Evolutionary conservation across 805 yeast species (phyloP).

Genomic region (Grigorovia jiainica): DNA sequence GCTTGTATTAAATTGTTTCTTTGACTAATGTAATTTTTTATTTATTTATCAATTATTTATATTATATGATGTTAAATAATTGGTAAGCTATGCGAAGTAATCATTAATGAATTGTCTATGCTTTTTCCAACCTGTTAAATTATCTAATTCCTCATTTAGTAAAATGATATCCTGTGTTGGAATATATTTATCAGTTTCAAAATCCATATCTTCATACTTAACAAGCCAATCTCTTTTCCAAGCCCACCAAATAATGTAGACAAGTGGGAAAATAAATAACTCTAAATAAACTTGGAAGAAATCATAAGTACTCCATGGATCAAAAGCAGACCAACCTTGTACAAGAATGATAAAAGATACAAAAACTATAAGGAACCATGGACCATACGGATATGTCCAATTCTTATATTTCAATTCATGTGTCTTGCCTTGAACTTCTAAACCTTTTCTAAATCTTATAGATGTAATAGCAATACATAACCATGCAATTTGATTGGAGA

Average conservation of each 20-base stretch:
- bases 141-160: constrained; percentile 31
- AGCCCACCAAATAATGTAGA: constrained; percentile 36
- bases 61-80: too few relatives aligned
- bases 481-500: constrained; percentile 46
- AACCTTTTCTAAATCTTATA: constrained; percentile 40
- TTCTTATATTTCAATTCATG: constrained; percentile 35
- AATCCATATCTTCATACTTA: constrained; percentile 40
- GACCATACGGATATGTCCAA: constrained; percentile 46
- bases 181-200: constrained; percentile 41
- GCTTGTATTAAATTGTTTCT: too few relatives aligned
- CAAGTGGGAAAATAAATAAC: constrained; percentile 37
- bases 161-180: constrained; percentile 41
- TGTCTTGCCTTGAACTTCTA: constrained; percentile 35
- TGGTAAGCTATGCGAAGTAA: constrained; percentile 11
- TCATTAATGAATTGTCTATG: constrained; percentile 24
- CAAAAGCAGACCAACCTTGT: constrained; percentile 44
- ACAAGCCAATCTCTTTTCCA: constrained; percentile 35
- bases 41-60: too few relatives aligned
- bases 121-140: constrained; percentile 37
- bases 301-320: constrained; percentile 34
- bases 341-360: constrained; percentile 38
- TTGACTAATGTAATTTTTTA: too few relatives aligned
- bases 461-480: constrained; percentile 40
- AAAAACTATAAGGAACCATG: constrained; percentile 36
- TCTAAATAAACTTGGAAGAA: constrained; percentile 41